These are phyloP conservation scores for Ophiobolus disseminans DNA, from an alignment of 2,329 filamentous ascomycete genomes.

Conservation along the genomic window DNA sequence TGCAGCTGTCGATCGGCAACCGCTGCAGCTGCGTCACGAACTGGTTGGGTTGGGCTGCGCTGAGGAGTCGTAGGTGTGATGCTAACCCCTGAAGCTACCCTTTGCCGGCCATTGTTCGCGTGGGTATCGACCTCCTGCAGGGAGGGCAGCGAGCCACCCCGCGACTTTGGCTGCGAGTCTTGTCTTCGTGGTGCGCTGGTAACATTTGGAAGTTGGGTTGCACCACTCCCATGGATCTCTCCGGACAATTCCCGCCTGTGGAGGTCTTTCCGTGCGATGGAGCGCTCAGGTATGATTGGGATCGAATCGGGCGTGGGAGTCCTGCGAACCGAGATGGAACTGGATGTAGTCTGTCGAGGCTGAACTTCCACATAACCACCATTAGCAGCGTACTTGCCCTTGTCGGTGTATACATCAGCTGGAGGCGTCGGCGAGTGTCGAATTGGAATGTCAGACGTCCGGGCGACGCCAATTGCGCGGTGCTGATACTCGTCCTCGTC, in stretches of 20 bases:
- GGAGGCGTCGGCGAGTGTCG: conserved; percentile 37
- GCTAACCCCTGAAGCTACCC: conserved; percentile 17
- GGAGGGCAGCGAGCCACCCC: conserved; percentile 34
- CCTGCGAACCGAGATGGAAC: conserved; percentile 27
- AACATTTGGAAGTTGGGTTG: conserved; percentile 8
- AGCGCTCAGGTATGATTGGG: conserved; percentile 26
- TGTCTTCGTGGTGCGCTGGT: conserved; percentile 26
- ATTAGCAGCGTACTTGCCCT: conserved; percentile 25
- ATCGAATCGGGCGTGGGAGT: conserved; percentile 38
- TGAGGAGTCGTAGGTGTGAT: conserved; percentile 21
- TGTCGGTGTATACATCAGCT: conserved; percentile 19
- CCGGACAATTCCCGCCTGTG: conserved; percentile 18
- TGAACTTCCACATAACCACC: conserved; percentile 38
- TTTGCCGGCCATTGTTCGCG: conserved; percentile 8
- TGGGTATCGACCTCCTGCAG: conserved; percentile 38
- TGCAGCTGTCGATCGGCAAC: conserved; percentile 27
- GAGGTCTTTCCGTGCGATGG: conserved; percentile 27
- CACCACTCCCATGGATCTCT: conserved; percentile 8
- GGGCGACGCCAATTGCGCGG: conserved; percentile 54
- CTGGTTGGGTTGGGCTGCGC: conserved; percentile 22
- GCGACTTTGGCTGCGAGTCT: conserved; percentile 28
- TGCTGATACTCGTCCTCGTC: conserved; percentile 29
- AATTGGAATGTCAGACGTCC: conserved; percentile 50
- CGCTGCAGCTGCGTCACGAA: conserved; percentile 25
- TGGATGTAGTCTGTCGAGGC: conserved; percentile 33